These are phyloP conservation scores for Fraxinus excelsior DNA, from an alignment of 257 asterid species.

Conservation along the genomic window DNA sequence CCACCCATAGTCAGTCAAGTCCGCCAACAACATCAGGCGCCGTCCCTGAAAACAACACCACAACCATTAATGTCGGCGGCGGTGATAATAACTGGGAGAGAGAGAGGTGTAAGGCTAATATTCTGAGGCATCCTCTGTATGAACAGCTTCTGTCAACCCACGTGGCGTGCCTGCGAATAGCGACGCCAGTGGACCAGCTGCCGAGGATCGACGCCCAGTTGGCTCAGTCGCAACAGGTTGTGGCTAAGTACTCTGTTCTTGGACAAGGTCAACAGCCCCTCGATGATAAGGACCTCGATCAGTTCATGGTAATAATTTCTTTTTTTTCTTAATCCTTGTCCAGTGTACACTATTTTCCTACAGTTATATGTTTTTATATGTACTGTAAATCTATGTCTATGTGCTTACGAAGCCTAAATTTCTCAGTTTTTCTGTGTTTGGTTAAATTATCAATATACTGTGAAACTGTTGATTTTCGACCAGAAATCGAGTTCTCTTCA, in stretches of 20 bases:
- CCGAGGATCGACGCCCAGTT: constrained; percentile 97
- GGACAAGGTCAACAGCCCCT: constrained; percentile 60
- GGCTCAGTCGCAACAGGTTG: constrained; percentile 86
- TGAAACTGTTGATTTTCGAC: not conserved
- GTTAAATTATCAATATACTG: not conserved
- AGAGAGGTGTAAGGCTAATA: constrained; percentile 84
- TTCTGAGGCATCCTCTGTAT: constrained; percentile 74
- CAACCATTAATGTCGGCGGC: constrained; percentile 13
- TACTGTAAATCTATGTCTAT: not conserved
- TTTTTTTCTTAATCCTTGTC: not conserved
- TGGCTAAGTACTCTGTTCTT: constrained; percentile 78
- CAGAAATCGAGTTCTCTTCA: not conserved
- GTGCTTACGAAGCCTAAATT: not conserved
- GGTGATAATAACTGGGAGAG: constrained; percentile 67
- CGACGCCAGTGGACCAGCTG: constrained; percentile 97
- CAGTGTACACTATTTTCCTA: not conserved
- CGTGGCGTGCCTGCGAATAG: constrained; percentile 88
- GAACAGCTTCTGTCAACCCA: constrained; percentile 91
- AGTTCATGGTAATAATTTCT: constrained; percentile 68
- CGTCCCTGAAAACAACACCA: not conserved
- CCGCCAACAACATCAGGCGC: not conserved
- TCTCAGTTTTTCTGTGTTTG: not conserved
- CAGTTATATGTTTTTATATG: not conserved
- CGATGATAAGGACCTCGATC: constrained; percentile 88
- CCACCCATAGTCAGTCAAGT: not conserved